These are phyloP conservation scores for Fusarium redolens DNA, from an alignment of 2,329 filamentous ascomycete genomes.

Conservation along the genomic window DNA sequence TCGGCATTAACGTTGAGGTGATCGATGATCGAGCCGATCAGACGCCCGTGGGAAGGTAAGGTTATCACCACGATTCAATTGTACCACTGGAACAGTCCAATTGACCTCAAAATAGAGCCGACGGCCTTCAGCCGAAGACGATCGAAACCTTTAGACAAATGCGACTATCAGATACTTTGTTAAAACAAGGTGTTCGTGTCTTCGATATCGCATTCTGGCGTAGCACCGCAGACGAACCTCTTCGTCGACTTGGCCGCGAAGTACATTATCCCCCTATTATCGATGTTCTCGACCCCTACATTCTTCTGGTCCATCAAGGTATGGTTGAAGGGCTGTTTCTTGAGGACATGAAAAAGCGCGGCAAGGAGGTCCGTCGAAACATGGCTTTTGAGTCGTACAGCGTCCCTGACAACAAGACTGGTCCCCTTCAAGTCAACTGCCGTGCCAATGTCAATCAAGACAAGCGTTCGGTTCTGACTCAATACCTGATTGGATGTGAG, in stretches of 20 bases:
- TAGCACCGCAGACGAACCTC: conserved; percentile 59
- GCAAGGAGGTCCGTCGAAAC: conserved; percentile 71
- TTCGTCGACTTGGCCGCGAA: conserved; percentile 72
- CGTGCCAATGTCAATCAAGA: conserved; percentile 64
- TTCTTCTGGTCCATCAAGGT: conserved; percentile 75
- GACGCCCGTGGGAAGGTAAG: conserved; percentile 71
- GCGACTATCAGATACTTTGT: conserved; percentile 74
- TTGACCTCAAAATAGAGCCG: conserved; percentile 60
- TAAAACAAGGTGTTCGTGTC: conserved; percentile 75
- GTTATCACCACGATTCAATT: not conserved
- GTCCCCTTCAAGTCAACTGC: conserved; percentile 63
- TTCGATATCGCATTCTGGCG: conserved; percentile 83
- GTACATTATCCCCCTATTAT: conserved; percentile 74
- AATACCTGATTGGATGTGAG: conserved; percentile 76
- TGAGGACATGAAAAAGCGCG: conserved; percentile 73
- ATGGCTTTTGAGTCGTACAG: conserved; percentile 71
- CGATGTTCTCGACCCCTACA: conserved; percentile 67
- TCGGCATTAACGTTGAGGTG: conserved; percentile 72
- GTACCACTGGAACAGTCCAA: conserved; percentile 5
- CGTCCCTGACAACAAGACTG: conserved; percentile 56
- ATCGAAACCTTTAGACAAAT: conserved; percentile 82
- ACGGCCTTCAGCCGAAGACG: conserved; percentile 81
- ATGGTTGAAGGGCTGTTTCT: conserved; percentile 80
- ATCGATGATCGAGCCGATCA: conserved; percentile 76
- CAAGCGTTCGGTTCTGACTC: conserved; percentile 62